These are phyloP conservation scores for Lotus japonicus DNA, from an alignment of 306 rosid species.

Conservation along the genomic window DNA sequence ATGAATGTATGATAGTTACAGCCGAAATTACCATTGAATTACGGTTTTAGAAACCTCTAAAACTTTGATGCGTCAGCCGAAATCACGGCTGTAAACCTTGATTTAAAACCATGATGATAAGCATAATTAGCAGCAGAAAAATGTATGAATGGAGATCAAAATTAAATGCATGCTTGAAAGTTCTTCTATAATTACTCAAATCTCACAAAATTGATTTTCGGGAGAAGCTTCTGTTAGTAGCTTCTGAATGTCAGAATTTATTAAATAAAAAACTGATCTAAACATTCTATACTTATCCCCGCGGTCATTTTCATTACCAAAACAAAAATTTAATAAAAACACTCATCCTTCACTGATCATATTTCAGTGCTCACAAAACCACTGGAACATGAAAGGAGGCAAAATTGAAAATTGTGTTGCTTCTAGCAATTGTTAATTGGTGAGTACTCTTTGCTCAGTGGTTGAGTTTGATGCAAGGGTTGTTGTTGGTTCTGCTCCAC, in stretches of 20 bases:
- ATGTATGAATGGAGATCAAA: background rate
- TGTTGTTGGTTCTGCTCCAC: background rate
- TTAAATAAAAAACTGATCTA: too few relatives aligned
- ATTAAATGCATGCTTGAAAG: background rate
- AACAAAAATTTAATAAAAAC: background rate
- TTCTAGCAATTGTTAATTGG: background rate
- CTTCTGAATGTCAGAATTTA: too few relatives aligned
- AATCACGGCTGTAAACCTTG: too few relatives aligned
- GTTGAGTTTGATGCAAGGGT: background rate
- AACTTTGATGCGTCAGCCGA: too few relatives aligned
- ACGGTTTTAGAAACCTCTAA: too few relatives aligned
- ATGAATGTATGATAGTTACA: too few relatives aligned
- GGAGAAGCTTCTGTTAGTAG: too few relatives aligned
- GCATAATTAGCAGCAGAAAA: background rate
- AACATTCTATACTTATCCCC: background rate
- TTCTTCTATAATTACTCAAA: too few relatives aligned
- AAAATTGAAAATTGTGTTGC: constrained; percentile 24
- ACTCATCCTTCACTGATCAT: constrained; percentile 23
- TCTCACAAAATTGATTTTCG: too few relatives aligned
- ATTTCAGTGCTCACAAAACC: constrained; percentile 39
- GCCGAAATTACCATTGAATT: too few relatives aligned
- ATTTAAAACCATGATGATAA: too few relatives aligned
- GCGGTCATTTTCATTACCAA: background rate
- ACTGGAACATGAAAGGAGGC: constrained; percentile 21
- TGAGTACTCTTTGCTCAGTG: background rate